phyloP scores from a whole-genome alignment of 192 early-diverging fungal species.

The Umbelopsis isabellina region DNA sequence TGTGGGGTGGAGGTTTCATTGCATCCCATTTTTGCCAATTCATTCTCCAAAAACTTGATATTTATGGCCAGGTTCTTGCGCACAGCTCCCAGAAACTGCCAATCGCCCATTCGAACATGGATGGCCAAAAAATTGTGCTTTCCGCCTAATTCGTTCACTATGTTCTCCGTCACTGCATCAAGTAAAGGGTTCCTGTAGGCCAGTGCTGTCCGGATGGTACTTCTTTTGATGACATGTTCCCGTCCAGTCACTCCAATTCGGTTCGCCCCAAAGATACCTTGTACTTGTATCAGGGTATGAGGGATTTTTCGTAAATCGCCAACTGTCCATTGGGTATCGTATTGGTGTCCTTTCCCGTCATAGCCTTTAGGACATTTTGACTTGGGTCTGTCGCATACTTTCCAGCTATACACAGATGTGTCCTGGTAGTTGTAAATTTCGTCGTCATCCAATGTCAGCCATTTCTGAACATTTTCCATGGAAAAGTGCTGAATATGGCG shows the following conservation, averaged over 20 bases:
- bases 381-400: constrained; percentile 51
- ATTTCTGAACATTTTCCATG: constrained; percentile 3
- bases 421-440: constrained; percentile 48
- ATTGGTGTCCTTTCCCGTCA: constrained; percentile 27
- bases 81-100: constrained; percentile 13
- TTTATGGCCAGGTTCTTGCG: not conserved
- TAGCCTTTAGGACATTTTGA: constrained; percentile 9
- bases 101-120: constrained; percentile 41
- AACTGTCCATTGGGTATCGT: constrained; percentile 33
- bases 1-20: not conserved
- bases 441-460: constrained; percentile 23
- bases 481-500: constrained; percentile 8
- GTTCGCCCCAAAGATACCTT: constrained; percentile 48
- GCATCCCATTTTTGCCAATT: not conserved
- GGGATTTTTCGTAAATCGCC: constrained; percentile 28
- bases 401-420: constrained; percentile 48
- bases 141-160: constrained; percentile 51
- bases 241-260: constrained; percentile 43
- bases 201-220: constrained; percentile 41
- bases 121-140: constrained; percentile 43
- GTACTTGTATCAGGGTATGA: constrained; percentile 52
- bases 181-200: constrained; percentile 47
- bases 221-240: constrained; percentile 39
- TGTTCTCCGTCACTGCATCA: constrained; percentile 43
- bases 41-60: not conserved